Percentiles rank a stretch among this genome's conserved stretches.
phyloP scores from a whole-genome alignment of 106 monocot species.

The Gastrodia elata region DNA sequence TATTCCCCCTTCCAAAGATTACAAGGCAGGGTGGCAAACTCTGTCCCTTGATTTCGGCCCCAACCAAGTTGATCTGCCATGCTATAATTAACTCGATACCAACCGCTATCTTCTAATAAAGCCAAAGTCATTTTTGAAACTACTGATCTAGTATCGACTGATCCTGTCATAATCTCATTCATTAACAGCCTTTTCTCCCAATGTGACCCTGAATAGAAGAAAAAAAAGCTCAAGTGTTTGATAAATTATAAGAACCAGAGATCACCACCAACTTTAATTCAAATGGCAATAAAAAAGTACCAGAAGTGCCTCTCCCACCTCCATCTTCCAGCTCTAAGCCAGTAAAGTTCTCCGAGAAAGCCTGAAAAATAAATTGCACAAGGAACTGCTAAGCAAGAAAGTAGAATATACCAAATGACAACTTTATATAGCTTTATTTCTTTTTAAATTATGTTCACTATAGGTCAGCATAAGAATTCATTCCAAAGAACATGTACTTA shows the following conservation, averaged over 20 bases:
- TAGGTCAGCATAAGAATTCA: not conserved
- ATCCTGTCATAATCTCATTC: slow-evolving; percentile 99
- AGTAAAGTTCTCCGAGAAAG: slow-evolving; percentile 89
- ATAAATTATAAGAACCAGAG: not conserved
- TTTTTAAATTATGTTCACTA: too few species aligned
- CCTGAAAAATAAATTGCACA: slow-evolving; percentile 33
- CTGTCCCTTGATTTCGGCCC: slow-evolving; percentile 94
- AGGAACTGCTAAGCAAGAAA: not conserved
- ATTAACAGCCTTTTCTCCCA: slow-evolving; percentile 98
- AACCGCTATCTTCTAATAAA: slow-evolving; percentile 94
- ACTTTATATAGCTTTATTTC: not conserved
- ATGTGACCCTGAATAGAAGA: slow-evolving; percentile 59
- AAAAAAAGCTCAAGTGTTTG: not conserved
- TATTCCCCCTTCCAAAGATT: slow-evolving; percentile 92
- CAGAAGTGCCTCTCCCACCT: slow-evolving; percentile 94
- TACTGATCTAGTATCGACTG: slow-evolving; percentile 97
- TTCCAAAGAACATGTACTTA: slow-evolving; percentile 18
- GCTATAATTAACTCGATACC: slow-evolving; percentile 96
- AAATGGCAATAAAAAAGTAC: slow-evolving; percentile 19
- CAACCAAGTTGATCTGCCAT: slow-evolving; percentile 96
- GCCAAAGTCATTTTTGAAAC: slow-evolving; percentile 99
- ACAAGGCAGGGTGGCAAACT: slow-evolving; percentile 80
- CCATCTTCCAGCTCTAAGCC: slow-evolving; percentile 99
- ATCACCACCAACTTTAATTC: not conserved
- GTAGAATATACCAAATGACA: slow-evolving; percentile 3